Evolutionary conservation across 805 yeast genomes (phyloP), one percentile per base, ranked within the genome.

Genomic region (Myxozyma neglecta): DNA sequence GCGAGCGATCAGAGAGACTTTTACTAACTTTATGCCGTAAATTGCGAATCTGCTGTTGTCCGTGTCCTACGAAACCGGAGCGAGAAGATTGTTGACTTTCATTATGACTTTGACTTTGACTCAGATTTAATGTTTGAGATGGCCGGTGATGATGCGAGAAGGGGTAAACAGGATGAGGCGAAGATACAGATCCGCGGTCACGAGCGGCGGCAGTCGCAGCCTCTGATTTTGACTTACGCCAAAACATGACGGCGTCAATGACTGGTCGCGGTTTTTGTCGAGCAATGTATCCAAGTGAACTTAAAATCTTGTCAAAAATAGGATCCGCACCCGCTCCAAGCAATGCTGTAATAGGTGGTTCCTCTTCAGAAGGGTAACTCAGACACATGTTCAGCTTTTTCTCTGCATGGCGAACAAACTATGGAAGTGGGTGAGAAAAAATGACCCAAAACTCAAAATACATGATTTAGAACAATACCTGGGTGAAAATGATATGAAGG

Each of bases 171-270:
- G 57, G 20, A 36, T 53, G 62, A 7, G 37, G 37, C 18, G 20
- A 34, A 6, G 53, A 44, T 8, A 18, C 35, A n/a, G 43, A 34
- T 29, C 43, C 36, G 37, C 45, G 34, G 14, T 60, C 64, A 1
- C 58, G 57, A 11, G 75, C 78, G 0, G 70, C 71, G 6, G 78
- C 77, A 58, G 73, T 78, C 1, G 96, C 90, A 2, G 88, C 86
- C 69, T 93, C 98, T 13, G 96, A 86, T 73, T 94, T 94, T 1
- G 93, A 85, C 72, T 93, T 90, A 63, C 98, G 82, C 99, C 99
- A 94, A 72, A 89, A 92, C 98, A 94, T 92, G 62, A 94, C 96
- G 6, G 96, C 90, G 73, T 94, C 99, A 39, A 96, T 91, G 1
- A 94, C 97, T 0, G 97, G 96, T 71, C 90, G 92, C 0, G 98